phyloP scores from a whole-genome alignment of 768 basidiomycete genomes.

The Leccinum boreale region DNA sequence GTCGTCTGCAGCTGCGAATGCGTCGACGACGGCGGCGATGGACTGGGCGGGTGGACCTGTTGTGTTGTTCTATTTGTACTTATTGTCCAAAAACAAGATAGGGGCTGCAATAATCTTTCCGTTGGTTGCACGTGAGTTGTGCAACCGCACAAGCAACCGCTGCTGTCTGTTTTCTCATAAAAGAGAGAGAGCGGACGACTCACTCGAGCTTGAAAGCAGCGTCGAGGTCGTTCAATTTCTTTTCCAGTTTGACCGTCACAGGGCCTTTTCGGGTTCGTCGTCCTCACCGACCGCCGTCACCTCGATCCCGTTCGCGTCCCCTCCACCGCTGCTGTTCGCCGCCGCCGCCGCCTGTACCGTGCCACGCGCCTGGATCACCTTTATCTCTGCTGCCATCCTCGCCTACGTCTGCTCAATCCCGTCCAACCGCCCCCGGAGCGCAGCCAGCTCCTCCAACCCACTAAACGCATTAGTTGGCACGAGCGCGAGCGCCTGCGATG shows the following conservation, averaged over 20 bases:
- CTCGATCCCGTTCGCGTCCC: not conserved
- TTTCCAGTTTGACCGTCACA: conserved; percentile 28
- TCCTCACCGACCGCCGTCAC: conserved; percentile 13
- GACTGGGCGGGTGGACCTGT: too few species aligned
- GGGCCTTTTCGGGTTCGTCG: conserved; percentile 30
- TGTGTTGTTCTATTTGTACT: too few species aligned
- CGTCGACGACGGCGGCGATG: too few species aligned
- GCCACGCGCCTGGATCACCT: conserved; percentile 18
- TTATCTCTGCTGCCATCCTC: conserved; percentile 8
- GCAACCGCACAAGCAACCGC: conserved; percentile 35
- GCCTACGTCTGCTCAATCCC: too few species aligned
- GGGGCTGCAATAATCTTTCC: too few species aligned
- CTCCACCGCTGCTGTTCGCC: not conserved
- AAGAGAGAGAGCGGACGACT: not conserved
- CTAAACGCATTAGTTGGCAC: conserved; percentile 24
- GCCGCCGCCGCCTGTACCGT: too few species aligned
- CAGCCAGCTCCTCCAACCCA: conserved; percentile 16
- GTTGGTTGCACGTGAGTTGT: too few species aligned
- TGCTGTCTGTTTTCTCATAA: conserved; percentile 27
- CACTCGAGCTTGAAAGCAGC: conserved; percentile 36
- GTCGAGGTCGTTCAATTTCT: conserved; percentile 31
- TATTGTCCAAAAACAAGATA: too few species aligned
- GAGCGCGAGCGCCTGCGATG: conserved; percentile 37
- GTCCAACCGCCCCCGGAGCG: too few species aligned
- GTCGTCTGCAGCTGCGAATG: too few species aligned